Conservation (phyloP, 2,329 filamentous ascomycete genomes). For the Neoscytalidium dimidiatum region DNA sequence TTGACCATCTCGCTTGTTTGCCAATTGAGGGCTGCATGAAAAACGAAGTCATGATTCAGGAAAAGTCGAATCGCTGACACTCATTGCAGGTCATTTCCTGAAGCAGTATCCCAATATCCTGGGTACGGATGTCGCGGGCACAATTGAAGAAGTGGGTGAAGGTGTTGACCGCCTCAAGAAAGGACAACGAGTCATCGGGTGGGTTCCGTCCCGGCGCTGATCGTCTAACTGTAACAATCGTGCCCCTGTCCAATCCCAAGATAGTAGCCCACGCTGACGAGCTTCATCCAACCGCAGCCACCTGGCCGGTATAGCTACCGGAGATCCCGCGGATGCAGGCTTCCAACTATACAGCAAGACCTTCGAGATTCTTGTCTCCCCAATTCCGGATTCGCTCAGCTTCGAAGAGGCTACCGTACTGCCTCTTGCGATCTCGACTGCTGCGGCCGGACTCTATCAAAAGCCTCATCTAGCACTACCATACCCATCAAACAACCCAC, state of each 20-base stretch:
- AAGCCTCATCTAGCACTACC: conserved; percentile 41
- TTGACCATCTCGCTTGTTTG: not conserved
- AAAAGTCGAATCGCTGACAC: not conserved
- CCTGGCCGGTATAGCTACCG: conserved; percentile 27
- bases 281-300: not conserved
- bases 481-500: conserved; percentile 35
- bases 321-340: conserved; percentile 27
- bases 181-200: conserved; percentile 18
- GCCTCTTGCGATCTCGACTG: conserved; percentile 48
- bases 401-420: conserved; percentile 45
- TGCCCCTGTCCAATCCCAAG: not conserved
- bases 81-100: not conserved
- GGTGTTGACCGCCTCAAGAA: conserved; percentile 12
- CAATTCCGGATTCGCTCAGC: conserved; percentile 41
- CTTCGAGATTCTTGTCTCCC: conserved; percentile 33
- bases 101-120: conserved; percentile 35
- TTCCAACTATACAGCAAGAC: conserved; percentile 39
- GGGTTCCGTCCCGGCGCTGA: not conserved
- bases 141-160: conserved; percentile 36
- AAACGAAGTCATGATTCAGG: not conserved
- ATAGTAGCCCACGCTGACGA: not conserved
- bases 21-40: not conserved
- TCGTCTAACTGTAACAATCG: not conserved
- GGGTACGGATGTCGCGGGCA: conserved; percentile 41
- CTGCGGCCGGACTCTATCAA: conserved; percentile 45